Evolutionary conservation across 192 early-diverging fungal genomes (phyloP), one percentile per base, ranked within the genome.

Genomic region (Podila horticola): DNA sequence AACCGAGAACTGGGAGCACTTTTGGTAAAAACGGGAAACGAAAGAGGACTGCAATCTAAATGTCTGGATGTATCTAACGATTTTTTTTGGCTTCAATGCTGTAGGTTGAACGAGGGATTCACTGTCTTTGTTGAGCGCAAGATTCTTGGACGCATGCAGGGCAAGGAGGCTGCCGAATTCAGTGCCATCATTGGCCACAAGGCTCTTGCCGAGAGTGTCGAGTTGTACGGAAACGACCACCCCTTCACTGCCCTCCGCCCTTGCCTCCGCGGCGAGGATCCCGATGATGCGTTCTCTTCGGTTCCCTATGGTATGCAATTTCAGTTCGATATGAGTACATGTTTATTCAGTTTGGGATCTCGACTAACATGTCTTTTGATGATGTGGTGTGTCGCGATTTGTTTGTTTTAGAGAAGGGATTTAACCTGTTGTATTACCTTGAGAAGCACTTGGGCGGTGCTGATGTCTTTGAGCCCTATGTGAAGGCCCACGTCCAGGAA

Each of bases 61-160:
- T 19, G 5, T 52, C 24, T 1, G 10, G 29, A 11, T 17, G 11
- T 4, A 34, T 17, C 30, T 66, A 9, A 12, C 62, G 15, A 13
- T n/a, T 22, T 72, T 55, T 90, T 75, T 84, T 90, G 69, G 92
- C 84, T 84, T 90, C 87, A 91, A 74, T 89, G 90, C 64, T 94
- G 93, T 79, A 96, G 95, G 97, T 86, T 98, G 28, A 99, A 98
- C 74, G 97, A 99, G 88, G 97, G 97, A 65, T 95, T 94, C 88
- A 98, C 97, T 20, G 90, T 96, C 33, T 97, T 95, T 79, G 87
- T 95, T 66, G 95, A 98, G 84, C 89, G 96, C 72, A 97, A 95
- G 84, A 97, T 98, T 64, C 75, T 91, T 49, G 92, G 89, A n/a
- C 86, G 93, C 10, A 85, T 97, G 28, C 88, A 92, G 68, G 95